Percentiles rank a stretch among this genome's conserved stretches.
Evolutionary conservation across 768 basidiomycete species (phyloP).

Genomic region (Mycena rebaudengoi): DNA sequence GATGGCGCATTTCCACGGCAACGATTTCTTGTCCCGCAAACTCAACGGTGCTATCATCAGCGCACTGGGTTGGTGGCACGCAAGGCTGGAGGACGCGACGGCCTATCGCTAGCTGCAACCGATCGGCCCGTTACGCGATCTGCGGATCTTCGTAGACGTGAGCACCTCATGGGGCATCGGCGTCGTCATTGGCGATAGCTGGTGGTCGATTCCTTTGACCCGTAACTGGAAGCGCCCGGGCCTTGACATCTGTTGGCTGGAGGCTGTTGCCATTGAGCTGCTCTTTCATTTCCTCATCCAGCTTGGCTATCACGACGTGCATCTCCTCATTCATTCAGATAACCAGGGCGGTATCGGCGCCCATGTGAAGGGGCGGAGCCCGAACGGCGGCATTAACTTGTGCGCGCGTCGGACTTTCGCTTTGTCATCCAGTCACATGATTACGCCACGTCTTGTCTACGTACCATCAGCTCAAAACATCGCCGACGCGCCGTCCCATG

Average conservation of each 20-base stretch:
- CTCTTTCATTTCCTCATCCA: not conserved
- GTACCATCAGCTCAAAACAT: not conserved
- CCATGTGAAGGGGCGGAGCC: not conserved
- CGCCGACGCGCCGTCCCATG: not conserved
- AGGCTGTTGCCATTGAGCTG: conserved; percentile 5
- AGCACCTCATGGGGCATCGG: conserved; percentile 1
- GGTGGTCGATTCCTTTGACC: not conserved
- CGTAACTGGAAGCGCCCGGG: conserved; percentile 1
- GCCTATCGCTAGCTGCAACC: not conserved
- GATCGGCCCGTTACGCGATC: not conserved
- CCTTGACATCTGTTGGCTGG: conserved; percentile 5
- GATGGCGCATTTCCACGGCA: not conserved
- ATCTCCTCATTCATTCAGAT: not conserved
- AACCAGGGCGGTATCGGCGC: conserved; percentile 12
- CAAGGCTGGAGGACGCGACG: not conserved
- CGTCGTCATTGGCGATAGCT: not conserved
- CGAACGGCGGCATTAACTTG: conserved; percentile 1
- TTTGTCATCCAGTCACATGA: not conserved
- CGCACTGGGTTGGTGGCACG: not conserved
- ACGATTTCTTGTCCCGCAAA: not conserved
- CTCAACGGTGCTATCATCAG: not conserved
- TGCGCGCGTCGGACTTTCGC: conserved; percentile 2
- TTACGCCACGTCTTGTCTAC: not conserved
- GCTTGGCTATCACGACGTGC: not conserved
- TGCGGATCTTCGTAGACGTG: no score